A percentile compares a stretch with the other conserved stretches of the same genome.
Evolutionary conservation across 768 basidiomycete species (phyloP).

Genomic region (Russula vinacea): DNA sequence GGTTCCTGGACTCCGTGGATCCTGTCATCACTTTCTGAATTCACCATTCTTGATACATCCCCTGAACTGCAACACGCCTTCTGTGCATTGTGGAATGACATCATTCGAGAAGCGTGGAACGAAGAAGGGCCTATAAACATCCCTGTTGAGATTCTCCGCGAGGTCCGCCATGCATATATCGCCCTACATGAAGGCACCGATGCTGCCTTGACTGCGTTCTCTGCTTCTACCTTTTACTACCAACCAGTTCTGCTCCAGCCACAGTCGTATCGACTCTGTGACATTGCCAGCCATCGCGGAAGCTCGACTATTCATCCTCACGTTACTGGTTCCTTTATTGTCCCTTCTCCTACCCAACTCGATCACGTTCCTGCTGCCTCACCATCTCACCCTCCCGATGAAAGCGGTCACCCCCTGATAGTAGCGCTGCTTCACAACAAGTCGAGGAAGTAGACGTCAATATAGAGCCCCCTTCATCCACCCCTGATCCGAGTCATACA

Average conservation of each 20-base stretch:
- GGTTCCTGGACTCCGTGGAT: neutral
- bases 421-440: neutral
- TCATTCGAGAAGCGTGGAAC: neutral
- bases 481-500: neutral
- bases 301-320: neutral
- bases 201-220: neutral
- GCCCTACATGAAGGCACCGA: slow-evolving; percentile 4
- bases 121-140: neutral
- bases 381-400: neutral
- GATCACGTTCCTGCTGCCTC: neutral
- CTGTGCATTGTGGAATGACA: slow-evolving; percentile 14
- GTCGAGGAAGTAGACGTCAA: too few relatives aligned
- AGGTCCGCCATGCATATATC: slow-evolving; percentile 1
- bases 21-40: neutral
- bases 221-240: neutral
- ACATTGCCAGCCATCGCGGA: neutral
- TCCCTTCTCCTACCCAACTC: neutral
- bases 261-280: slow-evolving; percentile 6
- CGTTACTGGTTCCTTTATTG: neutral
- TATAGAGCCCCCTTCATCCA: neutral
- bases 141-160: neutral
- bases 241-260: neutral
- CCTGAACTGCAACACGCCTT: slow-evolving; percentile 14
- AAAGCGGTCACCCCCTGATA: neutral
- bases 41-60: neutral